Percentiles rank a stretch among this genome's conserved stretches.
phyloP scores from a whole-genome alignment of 306 rosid species.

The Citrullus amarus region DNA sequence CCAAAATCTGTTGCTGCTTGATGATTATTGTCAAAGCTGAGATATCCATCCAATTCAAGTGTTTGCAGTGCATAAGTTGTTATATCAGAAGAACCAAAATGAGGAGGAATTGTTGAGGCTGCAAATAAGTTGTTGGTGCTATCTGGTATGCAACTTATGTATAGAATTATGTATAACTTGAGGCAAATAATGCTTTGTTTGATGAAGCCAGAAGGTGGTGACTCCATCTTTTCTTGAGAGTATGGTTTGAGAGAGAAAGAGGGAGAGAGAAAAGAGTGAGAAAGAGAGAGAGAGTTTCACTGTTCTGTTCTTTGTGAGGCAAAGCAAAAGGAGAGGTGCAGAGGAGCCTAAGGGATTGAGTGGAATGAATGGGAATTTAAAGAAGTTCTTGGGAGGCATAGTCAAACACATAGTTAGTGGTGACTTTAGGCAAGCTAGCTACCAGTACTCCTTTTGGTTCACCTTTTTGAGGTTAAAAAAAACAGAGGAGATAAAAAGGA shows the following conservation, averaged over 20 bases:
- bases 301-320: constrained; percentile 16
- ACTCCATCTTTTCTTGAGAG: constrained; percentile 28
- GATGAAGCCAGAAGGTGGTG: constrained; percentile 28
- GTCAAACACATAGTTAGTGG: constrained; percentile 19
- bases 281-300: constrained; percentile 10
- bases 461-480: constrained; percentile 10
- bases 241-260: constrained; percentile 8
- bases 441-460: background rate
- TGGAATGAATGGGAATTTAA: constrained; percentile 35
- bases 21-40: constrained; percentile 44
- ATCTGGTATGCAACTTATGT: constrained; percentile 36
- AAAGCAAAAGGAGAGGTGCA: constrained; percentile 26
- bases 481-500: background rate
- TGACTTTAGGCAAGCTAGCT: constrained; percentile 16
- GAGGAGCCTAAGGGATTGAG: constrained; percentile 15
- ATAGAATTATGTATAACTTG: constrained; percentile 27
- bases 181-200: constrained; percentile 26
- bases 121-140: constrained; percentile 26
- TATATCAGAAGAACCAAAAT: constrained; percentile 11
- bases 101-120: constrained; percentile 22
- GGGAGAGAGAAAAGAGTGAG: constrained; percentile 11
- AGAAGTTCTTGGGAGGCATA: constrained; percentile 31
- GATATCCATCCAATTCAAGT: constrained; percentile 52
- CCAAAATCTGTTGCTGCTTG: constrained; percentile 75
- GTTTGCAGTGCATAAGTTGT: constrained; percentile 31